These are phyloP conservation scores for Talaromyces sp. DNA, from an alignment of 2,329 filamentous ascomycete genomes.

Conservation along the genomic window DNA sequence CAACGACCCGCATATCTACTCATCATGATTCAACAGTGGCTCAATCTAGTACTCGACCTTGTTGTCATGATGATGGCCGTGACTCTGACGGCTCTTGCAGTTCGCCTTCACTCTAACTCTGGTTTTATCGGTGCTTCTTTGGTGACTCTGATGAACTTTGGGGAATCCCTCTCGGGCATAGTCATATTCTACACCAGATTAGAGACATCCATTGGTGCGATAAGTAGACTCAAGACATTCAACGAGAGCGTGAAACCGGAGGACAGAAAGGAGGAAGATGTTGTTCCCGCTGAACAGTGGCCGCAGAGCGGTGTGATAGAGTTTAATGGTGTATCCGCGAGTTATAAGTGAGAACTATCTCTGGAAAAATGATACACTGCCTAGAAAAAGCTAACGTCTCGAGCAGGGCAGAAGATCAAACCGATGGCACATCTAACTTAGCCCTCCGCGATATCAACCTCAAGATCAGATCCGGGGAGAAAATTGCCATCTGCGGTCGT, in stretches of 20 bases:
- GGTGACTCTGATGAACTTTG: conserved; percentile 13
- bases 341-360: conserved; percentile 5
- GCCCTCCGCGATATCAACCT: conserved; percentile 49
- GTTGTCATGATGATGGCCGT: conserved; percentile 49
- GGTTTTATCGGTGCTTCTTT: conserved; percentile 43
- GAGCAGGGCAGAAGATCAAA: background rate
- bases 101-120: conserved; percentile 51
- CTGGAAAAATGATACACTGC: background rate
- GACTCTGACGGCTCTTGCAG: conserved; percentile 45
- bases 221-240: conserved; percentile 54
- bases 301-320: conserved; percentile 8
- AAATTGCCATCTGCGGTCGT: conserved; percentile 41
- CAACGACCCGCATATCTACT: conserved; percentile 58
- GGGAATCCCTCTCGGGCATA: conserved; percentile 28
- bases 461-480: conserved; percentile 40
- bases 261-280: conserved; percentile 25
- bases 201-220: conserved; percentile 57
- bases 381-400: background rate
- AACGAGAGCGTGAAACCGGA: conserved; percentile 44
- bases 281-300: conserved; percentile 6
- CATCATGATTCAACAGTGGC: conserved; percentile 57
- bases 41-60: conserved; percentile 50
- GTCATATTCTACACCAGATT: conserved; percentile 55
- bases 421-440: conserved; percentile 20
- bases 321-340: conserved; percentile 9